phyloP scores from a whole-genome alignment of 768 basidiomycete species.

The Trametes coccinea region DNA sequence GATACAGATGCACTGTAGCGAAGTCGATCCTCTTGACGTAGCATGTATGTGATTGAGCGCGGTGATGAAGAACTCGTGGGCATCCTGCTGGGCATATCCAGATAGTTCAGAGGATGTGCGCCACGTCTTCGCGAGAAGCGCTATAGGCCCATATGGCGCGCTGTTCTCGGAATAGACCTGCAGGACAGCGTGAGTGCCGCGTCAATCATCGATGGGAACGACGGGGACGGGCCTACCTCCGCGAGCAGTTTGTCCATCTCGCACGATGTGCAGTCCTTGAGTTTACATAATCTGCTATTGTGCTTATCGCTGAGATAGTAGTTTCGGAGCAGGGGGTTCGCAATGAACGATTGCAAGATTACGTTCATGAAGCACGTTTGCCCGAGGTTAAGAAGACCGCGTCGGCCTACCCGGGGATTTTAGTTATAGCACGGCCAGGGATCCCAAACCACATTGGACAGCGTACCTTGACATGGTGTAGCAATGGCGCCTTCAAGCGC shows the following conservation, averaged over 20 bases:
- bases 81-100: slow-evolving; percentile 94
- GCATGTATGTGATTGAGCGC: slow-evolving; percentile 86
- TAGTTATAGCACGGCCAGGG: background rate
- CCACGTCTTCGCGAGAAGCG: slow-evolving; percentile 86
- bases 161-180: slow-evolving; percentile 49
- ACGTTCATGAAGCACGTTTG: slow-evolving; percentile 95
- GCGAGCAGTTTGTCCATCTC: slow-evolving; percentile 89
- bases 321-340: slow-evolving; percentile 87
- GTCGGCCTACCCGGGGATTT: slow-evolving; percentile 51
- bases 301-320: slow-evolving; percentile 92
- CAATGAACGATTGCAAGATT: slow-evolving; percentile 83
- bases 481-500: slow-evolving; percentile 50
- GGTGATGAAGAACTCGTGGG: slow-evolving; percentile 85
- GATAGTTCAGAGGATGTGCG: slow-evolving; percentile 74
- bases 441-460: background rate
- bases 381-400: slow-evolving; percentile 84
- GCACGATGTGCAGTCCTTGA: slow-evolving; percentile 80
- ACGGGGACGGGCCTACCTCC: slow-evolving; percentile 46
- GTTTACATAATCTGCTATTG: slow-evolving; percentile 68
- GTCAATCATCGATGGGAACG: background rate
- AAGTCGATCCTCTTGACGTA: slow-evolving; percentile 71
- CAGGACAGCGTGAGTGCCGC: slow-evolving; percentile 2
- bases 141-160: slow-evolving; percentile 75
- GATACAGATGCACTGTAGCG: slow-evolving; percentile 84
- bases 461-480: slow-evolving; percentile 74